These are phyloP conservation scores for Polytolypa hystricis DNA, from an alignment of 2,329 filamentous ascomycete species.

Conservation along the genomic window DNA sequence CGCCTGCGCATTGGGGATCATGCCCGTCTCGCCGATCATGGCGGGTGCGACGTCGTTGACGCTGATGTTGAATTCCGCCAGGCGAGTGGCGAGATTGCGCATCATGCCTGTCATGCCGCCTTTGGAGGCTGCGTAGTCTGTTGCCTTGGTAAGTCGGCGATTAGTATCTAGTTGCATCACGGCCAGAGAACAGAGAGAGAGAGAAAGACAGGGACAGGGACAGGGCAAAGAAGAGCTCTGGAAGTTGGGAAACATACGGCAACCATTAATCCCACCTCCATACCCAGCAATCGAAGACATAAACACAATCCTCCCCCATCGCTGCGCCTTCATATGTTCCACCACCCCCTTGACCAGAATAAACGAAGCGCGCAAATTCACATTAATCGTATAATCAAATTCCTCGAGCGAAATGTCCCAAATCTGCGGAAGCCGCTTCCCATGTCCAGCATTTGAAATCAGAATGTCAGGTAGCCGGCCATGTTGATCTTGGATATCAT, in stretches of 20 bases:
- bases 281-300: slow-evolving; percentile 53
- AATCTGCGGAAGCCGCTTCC: slow-evolving; percentile 47
- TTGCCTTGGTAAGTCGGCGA: background rate
- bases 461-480: slow-evolving; percentile 50
- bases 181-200: background rate
- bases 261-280: slow-evolving; percentile 54
- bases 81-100: slow-evolving; percentile 50
- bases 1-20: slow-evolving; percentile 49
- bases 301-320: slow-evolving; percentile 55
- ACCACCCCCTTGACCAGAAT: slow-evolving; percentile 50
- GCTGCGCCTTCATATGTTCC: slow-evolving; percentile 47
- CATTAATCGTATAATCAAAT: slow-evolving; percentile 51
- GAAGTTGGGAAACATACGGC: slow-evolving; percentile 26
- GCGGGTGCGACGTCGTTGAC: slow-evolving; percentile 59
- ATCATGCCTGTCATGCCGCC: slow-evolving; percentile 54
- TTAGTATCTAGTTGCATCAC: background rate
- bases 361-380: slow-evolving; percentile 54
- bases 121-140: slow-evolving; percentile 48
- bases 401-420: slow-evolving; percentile 52
- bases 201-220: background rate
- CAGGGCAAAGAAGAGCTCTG: background rate
- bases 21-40: slow-evolving; percentile 55
- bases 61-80: slow-evolving; percentile 51
- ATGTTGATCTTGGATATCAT: slow-evolving; percentile 43
- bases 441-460: slow-evolving; percentile 55